Base-by-base conservation (phyloP, 441 rosid genomes). In the Cnidoscolus chayamansa region DNA sequence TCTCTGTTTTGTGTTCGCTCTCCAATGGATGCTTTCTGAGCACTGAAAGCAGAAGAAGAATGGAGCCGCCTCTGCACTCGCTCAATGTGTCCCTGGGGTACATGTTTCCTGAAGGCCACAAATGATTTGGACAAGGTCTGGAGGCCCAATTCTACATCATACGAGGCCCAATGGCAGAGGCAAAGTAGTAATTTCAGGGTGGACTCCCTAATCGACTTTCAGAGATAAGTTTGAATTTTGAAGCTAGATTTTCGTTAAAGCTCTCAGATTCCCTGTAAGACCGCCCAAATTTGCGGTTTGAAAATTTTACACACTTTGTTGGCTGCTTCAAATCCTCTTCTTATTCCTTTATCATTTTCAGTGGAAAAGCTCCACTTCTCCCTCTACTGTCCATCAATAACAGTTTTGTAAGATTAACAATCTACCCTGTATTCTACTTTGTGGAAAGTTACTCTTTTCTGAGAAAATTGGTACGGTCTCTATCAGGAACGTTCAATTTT, bases 281-380 rank as follows among this genome's bases (percentile, higher is more conserved):
- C 85, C 89, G 87, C 87, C 82, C 83, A 75, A 66, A 65, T 53
- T 37, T 32, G 68, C 53, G 25, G 51, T 82, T 78, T 20, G 70
- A 80, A 81, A 63, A 70, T 62, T 62, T 78, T 67, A 79, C 83
- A 79, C 73, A 63, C 56, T 32, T 63, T 65, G 67, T 59, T 67
- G 67, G 65, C 67, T 51, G 68, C 78, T 79, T 75, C 70, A 48
- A 5, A 68, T 32, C 49, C 25, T 30, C 47, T 40, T 5, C 25
- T 30, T 51, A 35, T 61, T 66, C n/a, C 20, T 45, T 47, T 16
- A 40, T 40, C 30, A 20, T 59, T 56, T 40, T 71, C 75, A 30
- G 68, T 25, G 53, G 11, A 35, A 20, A n/a, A 47, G 11, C 5
- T 12, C 35, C 11, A 40, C 7, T 2, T 40, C 30, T 17, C 47